Evolutionary conservation across 2,329 filamentous ascomycete species (phyloP).

Genomic region (Lecanicillium sp.): DNA sequence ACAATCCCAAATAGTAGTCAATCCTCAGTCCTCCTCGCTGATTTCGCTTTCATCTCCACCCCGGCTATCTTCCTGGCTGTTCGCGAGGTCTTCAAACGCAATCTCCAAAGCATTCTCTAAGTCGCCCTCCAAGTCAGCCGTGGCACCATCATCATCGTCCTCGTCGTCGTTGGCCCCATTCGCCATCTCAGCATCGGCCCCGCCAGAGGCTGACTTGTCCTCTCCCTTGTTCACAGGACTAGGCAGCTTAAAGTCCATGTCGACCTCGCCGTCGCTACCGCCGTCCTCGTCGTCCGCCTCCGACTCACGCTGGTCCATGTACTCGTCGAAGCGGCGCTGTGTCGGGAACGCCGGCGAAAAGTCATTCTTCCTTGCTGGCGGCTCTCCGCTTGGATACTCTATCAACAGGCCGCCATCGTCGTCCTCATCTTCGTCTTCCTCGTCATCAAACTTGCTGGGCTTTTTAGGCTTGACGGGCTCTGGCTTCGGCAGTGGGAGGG

Average conservation of each 20-base stretch:
- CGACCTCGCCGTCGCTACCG: constrained; percentile 40
- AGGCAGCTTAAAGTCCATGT: constrained; percentile 43
- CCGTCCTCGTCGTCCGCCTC: constrained; percentile 40
- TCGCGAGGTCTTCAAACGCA: constrained; percentile 44
- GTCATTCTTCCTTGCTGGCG: constrained; percentile 27
- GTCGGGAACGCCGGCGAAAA: constrained; percentile 43
- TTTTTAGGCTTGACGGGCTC: constrained; percentile 14
- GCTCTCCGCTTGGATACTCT: constrained; percentile 50
- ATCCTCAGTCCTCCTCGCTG: constrained; percentile 55
- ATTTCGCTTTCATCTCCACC: constrained; percentile 56
- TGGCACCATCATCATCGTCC: constrained; percentile 21
- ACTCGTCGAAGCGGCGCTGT: constrained; percentile 45
- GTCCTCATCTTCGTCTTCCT: constrained; percentile 47
- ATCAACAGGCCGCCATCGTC: constrained; percentile 51
- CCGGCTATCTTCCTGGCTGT: constrained; percentile 40
- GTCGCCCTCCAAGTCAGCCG: constrained; percentile 26
- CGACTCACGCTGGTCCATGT: constrained; percentile 37
- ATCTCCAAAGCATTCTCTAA: constrained; percentile 47
- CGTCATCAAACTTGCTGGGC: constrained; percentile 32
- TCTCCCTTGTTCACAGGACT: constrained; percentile 40
- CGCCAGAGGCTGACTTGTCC: too few relatives aligned
- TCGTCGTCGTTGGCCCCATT: constrained; percentile 17
- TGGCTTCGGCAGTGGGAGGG: constrained; percentile 27
- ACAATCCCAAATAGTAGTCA: background rate
- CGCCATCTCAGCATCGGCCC: constrained; percentile 25